Percentiles rank a stretch among this genome's conserved stretches.
Conservation (phyloP, 768 basidiomycete species). For the Leccinum ochraceum region DNA sequence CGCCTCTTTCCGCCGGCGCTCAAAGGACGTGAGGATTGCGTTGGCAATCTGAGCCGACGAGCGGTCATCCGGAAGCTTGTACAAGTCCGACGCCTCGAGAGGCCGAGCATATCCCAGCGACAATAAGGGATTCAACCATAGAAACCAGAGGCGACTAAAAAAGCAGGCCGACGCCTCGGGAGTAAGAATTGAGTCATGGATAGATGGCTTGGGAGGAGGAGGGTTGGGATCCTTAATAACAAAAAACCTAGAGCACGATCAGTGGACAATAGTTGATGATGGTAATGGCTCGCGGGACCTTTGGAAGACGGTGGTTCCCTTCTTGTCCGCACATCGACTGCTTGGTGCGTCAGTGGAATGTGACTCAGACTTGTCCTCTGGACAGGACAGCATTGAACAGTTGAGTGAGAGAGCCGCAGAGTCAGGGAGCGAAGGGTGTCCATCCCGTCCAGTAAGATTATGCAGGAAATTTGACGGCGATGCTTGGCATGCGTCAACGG, state of each 20-base stretch:
- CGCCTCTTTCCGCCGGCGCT: constrained; percentile 54
- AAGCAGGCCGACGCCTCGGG: constrained; percentile 69
- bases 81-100: constrained; percentile 78
- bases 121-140: constrained; percentile 75
- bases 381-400: constrained; percentile 7
- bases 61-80: constrained; percentile 68
- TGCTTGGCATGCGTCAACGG: no score
- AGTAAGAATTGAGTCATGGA: constrained; percentile 60
- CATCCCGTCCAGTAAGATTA: no score
- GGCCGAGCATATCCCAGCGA: constrained; percentile 77
- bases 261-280: background rate
- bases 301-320: background rate
- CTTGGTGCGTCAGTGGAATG: background rate
- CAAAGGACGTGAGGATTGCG: constrained; percentile 64
- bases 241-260: constrained; percentile 9
- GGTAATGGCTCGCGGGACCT: background rate
- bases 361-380: constrained; percentile 3
- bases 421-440: no score
- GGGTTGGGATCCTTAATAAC: constrained; percentile 22
- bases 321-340: background rate
- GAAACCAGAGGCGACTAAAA: constrained; percentile 62
- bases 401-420: background rate
- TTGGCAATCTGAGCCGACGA: constrained; percentile 61
- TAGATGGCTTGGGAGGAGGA: constrained; percentile 47
- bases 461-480: no score